Percentiles rank a stretch among this genome's conserved stretches.
Evolutionary conservation across 2,329 filamentous ascomycete genomes (phyloP).

Genomic region (Alternaria metachromatica): DNA sequence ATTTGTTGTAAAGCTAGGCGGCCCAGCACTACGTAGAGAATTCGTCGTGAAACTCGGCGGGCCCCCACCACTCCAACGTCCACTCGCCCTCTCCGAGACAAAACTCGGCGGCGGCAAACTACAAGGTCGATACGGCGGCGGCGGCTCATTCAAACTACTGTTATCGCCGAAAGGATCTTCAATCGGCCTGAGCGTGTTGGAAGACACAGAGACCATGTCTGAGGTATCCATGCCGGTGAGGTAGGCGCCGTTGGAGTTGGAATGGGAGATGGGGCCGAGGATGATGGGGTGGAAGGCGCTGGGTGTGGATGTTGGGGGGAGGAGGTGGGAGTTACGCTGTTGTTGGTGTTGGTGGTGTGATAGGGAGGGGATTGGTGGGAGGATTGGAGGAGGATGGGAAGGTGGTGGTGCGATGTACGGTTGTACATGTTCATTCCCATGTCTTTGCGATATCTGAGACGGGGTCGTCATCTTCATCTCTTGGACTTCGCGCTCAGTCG

Average conservation of each 20-base stretch:
- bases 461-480: slow-evolving; percentile 38
- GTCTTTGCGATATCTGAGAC: slow-evolving; percentile 20
- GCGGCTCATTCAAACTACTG: slow-evolving; percentile 39
- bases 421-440: slow-evolving; percentile 6
- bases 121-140: slow-evolving; percentile 46
- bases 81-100: background rate
- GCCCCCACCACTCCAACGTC: too few relatives aligned
- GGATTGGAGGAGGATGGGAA: background rate
- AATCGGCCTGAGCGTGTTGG: slow-evolving; percentile 27
- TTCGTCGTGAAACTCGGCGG: slow-evolving; percentile 31
- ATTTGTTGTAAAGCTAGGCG: slow-evolving; percentile 2
- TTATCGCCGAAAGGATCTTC: slow-evolving; percentile 41
- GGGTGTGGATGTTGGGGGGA: slow-evolving; percentile 21
- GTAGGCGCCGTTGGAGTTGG: slow-evolving; percentile 42
- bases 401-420: slow-evolving; percentile 31
- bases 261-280: slow-evolving; percentile 38
- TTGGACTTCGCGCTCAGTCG: slow-evolving; percentile 12
- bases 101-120: slow-evolving; percentile 40
- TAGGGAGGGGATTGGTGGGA: background rate
- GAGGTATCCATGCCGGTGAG: slow-evolving; percentile 50
- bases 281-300: slow-evolving; percentile 39
- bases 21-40: background rate
- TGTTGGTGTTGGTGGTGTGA: slow-evolving; percentile 2
- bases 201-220: slow-evolving; percentile 41
- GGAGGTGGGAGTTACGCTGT: slow-evolving; percentile 15